Evolutionary conservation across 805 yeast genomes (phyloP).

Genomic region (Metschnikowia cubensis): DNA sequence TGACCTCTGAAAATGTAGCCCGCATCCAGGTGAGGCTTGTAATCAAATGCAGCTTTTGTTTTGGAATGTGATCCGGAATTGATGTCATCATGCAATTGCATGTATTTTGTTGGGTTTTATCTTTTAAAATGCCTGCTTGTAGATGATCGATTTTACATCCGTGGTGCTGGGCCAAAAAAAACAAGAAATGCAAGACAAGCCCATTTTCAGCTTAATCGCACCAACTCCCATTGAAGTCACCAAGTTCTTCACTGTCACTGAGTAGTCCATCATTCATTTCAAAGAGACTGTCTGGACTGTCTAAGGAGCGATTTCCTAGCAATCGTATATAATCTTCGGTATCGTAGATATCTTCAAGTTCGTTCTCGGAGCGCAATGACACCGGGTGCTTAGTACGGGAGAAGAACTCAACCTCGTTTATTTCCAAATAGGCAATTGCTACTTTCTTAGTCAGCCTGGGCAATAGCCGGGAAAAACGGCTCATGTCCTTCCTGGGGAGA

Average conservation of each 20-base stretch:
- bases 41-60: no score
- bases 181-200: no score
- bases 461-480: constrained; percentile 1
- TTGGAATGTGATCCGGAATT: no score
- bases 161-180: not conserved
- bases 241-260: not conserved
- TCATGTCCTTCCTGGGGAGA: constrained; percentile 4
- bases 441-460: not conserved
- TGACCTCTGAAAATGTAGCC: not conserved
- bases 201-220: not conserved
- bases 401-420: constrained; percentile 28
- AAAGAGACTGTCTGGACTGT: not conserved
- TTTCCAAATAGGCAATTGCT: constrained; percentile 26
- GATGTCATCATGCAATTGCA: no score
- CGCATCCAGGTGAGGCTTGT: not conserved
- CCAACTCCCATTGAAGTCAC: not conserved
- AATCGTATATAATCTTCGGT: not conserved
- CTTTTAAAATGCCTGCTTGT: not conserved
- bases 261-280: not conserved
- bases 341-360: constrained; percentile 23
- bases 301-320: not conserved
- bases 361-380: constrained; percentile 17
- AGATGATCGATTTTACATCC: not conserved
- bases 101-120: no score
- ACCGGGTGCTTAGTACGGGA: constrained; percentile 29